phyloP scores from a whole-genome alignment of 2,329 filamentous ascomycete species.

The Cladosporium colombiae region DNA sequence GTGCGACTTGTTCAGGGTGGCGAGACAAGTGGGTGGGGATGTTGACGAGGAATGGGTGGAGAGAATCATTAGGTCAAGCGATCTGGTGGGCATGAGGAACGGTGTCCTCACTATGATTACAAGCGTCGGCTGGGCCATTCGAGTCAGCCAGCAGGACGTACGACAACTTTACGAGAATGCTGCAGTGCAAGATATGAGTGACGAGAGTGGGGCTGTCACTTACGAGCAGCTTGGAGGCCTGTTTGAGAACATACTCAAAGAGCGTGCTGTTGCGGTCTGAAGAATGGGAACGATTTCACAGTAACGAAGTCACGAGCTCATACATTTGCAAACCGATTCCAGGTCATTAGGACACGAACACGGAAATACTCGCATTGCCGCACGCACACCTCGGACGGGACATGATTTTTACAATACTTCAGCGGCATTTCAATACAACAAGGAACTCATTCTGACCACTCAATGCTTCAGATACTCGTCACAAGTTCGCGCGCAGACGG shows the following conservation, averaged over 20 bases:
- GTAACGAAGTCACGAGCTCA: neutral
- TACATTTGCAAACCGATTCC: neutral
- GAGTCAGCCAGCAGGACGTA: constrained; percentile 44
- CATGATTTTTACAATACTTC: neutral
- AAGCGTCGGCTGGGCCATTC: constrained; percentile 46
- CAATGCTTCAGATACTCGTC: neutral
- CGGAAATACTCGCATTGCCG: neutral
- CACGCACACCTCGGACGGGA: neutral
- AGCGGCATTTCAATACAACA: neutral
- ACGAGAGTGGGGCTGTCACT: constrained; percentile 38
- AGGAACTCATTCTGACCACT: neutral
- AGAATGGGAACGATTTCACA: neutral
- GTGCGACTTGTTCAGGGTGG: constrained; percentile 44
- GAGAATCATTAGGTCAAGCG: constrained; percentile 43
- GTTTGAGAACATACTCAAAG: constrained; percentile 39
- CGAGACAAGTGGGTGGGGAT: constrained; percentile 43
- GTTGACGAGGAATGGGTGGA: constrained; percentile 45
- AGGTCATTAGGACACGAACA: neutral
- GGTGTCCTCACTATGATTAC: constrained; percentile 44
- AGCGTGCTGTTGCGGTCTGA: constrained; percentile 5
- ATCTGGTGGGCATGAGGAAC: constrained; percentile 38
- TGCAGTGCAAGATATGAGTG: constrained; percentile 29
- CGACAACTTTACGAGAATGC: constrained; percentile 41
- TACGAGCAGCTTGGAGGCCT: constrained; percentile 40
- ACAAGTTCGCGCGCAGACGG: neutral